phyloP scores from a whole-genome alignment of 2,329 filamentous ascomycete genomes.

The Paecilomyces sp. region DNA sequence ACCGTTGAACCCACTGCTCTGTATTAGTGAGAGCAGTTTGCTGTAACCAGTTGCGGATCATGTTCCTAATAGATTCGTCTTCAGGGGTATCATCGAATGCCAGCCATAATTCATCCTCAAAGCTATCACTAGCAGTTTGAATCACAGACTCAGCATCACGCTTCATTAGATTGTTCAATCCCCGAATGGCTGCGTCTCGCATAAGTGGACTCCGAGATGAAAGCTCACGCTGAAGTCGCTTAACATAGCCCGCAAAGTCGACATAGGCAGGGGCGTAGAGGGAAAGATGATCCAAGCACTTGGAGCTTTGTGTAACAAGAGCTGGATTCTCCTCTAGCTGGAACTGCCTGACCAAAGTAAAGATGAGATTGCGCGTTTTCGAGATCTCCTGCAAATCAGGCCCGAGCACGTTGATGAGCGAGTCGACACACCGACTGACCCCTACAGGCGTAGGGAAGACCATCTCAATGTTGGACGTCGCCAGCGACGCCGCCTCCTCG shows the following conservation, averaged over 20 bases:
- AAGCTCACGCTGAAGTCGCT: conserved; percentile 69
- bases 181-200: conserved; percentile 74
- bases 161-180: conserved; percentile 92
- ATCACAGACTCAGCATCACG: conserved; percentile 79
- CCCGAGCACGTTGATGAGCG: conserved; percentile 92
- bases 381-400: conserved; percentile 89
- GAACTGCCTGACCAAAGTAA: conserved; percentile 79
- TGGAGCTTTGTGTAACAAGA: conserved; percentile 68
- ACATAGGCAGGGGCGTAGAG: conserved; percentile 86
- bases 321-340: conserved; percentile 64
- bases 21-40: conserved; percentile 80
- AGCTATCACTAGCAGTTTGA: conserved; percentile 62
- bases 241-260: conserved; percentile 77
- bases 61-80: conserved; percentile 74
- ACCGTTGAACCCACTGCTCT: conserved; percentile 76
- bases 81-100: conserved; percentile 70
- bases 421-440: conserved; percentile 82
- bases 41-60: conserved; percentile 87
- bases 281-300: conserved; percentile 83
- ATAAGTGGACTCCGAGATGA: conserved; percentile 62
- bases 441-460: conserved; percentile 75
- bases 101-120: conserved; percentile 90
- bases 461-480: conserved; percentile 85
- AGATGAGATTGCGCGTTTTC: conserved; percentile 85
- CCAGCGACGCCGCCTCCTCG: conserved; percentile 67